Conservation (phyloP, 441 rosid species). For the Jatropha multifida region DNA sequence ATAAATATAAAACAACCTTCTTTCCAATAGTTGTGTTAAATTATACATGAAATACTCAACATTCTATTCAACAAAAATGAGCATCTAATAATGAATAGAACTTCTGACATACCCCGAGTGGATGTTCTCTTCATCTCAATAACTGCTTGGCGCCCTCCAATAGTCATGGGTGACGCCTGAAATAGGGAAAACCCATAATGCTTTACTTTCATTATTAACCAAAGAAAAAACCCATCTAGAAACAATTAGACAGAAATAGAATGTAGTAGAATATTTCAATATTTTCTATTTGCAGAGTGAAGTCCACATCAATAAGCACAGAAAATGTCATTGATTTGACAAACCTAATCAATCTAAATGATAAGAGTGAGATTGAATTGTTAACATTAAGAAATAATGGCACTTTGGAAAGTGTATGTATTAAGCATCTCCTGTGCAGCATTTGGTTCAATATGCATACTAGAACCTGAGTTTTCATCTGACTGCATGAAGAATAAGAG, state of each 20-base stretch:
- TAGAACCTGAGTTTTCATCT: background rate
- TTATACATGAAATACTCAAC: background rate
- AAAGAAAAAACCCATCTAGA: background rate
- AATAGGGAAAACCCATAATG: slow-evolving; percentile 5
- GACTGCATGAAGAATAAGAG: background rate
- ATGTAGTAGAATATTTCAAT: background rate
- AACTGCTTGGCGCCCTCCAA: slow-evolving; percentile 47
- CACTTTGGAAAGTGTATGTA: too few species aligned
- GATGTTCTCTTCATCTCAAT: slow-evolving; percentile 59
- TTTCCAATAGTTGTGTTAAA: background rate
- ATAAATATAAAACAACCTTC: background rate
- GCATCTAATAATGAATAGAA: slow-evolving; percentile 1
- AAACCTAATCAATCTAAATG: background rate
- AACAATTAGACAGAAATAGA: background rate
- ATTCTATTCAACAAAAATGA: background rate
- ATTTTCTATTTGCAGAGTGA: background rate
- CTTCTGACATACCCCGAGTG: slow-evolving; percentile 41
- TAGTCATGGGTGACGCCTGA: slow-evolving; percentile 64
- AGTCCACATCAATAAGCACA: background rate
- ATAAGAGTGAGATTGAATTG: background rate
- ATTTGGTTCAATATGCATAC: background rate
- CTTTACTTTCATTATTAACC: background rate
- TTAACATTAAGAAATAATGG: too few species aligned
- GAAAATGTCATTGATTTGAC: background rate
- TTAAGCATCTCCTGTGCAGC: background rate